phyloP scores from a whole-genome alignment of 164 flowering plant species.

The Chloranthus sessilifolius region DNA sequence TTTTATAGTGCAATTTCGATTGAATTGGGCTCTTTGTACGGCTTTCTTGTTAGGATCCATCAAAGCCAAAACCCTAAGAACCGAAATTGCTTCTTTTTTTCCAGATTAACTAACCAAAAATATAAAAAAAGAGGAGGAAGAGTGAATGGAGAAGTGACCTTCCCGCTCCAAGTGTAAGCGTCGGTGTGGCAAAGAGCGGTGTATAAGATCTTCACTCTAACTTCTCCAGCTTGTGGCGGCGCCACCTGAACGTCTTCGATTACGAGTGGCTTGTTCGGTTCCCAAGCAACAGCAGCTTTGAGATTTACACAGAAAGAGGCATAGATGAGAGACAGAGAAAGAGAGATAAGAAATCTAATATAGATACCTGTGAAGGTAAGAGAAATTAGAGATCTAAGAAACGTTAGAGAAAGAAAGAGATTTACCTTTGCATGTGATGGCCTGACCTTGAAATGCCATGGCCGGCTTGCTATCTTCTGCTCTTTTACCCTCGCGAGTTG shows the following conservation, averaged over 20 bases:
- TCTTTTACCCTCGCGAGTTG: no score
- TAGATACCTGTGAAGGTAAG: no score
- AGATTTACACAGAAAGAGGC: background rate
- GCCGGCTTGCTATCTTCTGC: no score
- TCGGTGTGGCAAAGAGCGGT: slow-evolving; percentile 99
- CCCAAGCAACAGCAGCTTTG: slow-evolving; percentile 97
- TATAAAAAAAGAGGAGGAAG: background rate
- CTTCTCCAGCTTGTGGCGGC: slow-evolving; percentile 97
- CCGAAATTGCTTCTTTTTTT: no score
- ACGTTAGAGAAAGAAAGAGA: slow-evolving; percentile 4
- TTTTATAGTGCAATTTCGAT: no score
- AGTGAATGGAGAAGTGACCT: slow-evolving; percentile 37
- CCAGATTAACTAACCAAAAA: no score
- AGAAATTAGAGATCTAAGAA: background rate
- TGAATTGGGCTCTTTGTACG: no score
- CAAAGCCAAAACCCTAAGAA: no score
- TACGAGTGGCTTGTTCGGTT: slow-evolving; percentile 79
- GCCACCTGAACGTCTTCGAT: slow-evolving; percentile 83
- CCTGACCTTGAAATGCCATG: slow-evolving; percentile 88
- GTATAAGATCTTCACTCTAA: slow-evolving; percentile 76
- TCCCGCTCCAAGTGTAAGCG: slow-evolving; percentile 97
- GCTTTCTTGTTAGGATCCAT: no score
- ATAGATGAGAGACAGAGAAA: slow-evolving; percentile 8
- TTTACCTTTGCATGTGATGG: slow-evolving; percentile 99
- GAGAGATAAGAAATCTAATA: background rate